Evolutionary conservation across 2,329 filamentous ascomycete genomes (phyloP), one percentile per base, ranked within the genome.

Genomic region (Hypoxylon sp.): DNA sequence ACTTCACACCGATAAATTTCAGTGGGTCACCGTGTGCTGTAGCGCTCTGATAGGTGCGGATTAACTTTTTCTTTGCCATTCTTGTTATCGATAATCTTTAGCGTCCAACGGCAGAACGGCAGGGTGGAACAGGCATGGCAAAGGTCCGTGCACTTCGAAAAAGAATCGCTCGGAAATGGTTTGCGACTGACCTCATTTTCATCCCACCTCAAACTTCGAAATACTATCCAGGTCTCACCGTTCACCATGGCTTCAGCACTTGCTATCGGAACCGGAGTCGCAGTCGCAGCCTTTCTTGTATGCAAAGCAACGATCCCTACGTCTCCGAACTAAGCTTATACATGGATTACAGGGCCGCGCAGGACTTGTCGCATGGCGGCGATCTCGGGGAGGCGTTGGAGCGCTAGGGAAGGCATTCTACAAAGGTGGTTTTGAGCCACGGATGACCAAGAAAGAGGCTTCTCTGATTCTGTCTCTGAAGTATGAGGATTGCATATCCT

Each of bases 361-460:
- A 54, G 93, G 92, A 65, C 82, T 96, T 27, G 89, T 97, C 66
- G 94, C 94, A 63, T 83, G 92, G 72, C 86, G 92, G 59, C 85
- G 90, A 66, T 96, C 88, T 53, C 83, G 89, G 57, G 89, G 89
- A 57, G 87, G 87, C 59, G 79, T 89, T 36, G 89, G 88, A 61
- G 87, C 89, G 25, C 77, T 96, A 63, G 94, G 94, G 65, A 91
- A 92, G 73, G 86, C 91, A 30, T 99, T 91, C 70, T 97, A 97
- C 81, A 99, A 97, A 75, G 94, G 94, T 63, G 94, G 94, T n/a
- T 99, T 99, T 70, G 94, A 99, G 77, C 80, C 86, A 54, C 89
- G 88, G 74, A 99, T 99, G 93, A 97, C 86, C 71, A 84, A 88
- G 71, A 86, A 88, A 71, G 94, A 99, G 75, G 94, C 94, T 15